Base-by-base conservation (phyloP, 257 asterid species). In the Nicotiana obtusifolia region DNA sequence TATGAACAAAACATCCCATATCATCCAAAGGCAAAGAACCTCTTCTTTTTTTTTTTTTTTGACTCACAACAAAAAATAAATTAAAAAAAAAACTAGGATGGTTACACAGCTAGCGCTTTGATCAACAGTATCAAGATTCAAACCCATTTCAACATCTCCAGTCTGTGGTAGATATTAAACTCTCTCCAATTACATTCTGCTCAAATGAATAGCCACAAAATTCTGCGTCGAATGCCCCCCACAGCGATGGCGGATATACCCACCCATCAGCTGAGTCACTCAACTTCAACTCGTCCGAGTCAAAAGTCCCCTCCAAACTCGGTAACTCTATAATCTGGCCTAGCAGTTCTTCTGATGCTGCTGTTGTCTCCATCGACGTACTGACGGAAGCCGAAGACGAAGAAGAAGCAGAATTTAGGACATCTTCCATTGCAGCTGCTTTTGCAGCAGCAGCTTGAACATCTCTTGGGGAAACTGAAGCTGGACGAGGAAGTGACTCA, bases 301-400 rank as follows among this genome's bases (percentile, higher is more conserved):
- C 94, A 41, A 81, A 87, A 49, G 84, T 79, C 81, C 87, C 95
- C 54, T 91, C 96, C 88, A 94, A 77, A 84, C 92, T 91, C 82
- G 97, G 98, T n/a, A 94, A 80, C 89, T 91, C 94, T 22, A 92
- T 92, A 2, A 94, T 89, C 92, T 94, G 91, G 11, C 88, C 97
- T 83, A 94, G 81, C 85, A 90, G 96, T 22, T 93, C 96, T 53
- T 81, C 82, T 4, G 86, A 52, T 24, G 78, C 71, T 80, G 30
- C 71, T 24, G 81, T 67, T 3, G 79, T 14, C 9, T 82, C 54
- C 1, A 85, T 67, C 0, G 86, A 79, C 52, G 19, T 67, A 11
- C 30, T 22, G 5, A 77, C 56, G 73, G 0, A 77, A 49, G 0
- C 1, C 44, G 44, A 7, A 37, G 44, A 33, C 0, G 37, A 33